Conservation (phyloP, 1,284 basidiomycete species). For the Ceratobasidium sp. region DNA sequence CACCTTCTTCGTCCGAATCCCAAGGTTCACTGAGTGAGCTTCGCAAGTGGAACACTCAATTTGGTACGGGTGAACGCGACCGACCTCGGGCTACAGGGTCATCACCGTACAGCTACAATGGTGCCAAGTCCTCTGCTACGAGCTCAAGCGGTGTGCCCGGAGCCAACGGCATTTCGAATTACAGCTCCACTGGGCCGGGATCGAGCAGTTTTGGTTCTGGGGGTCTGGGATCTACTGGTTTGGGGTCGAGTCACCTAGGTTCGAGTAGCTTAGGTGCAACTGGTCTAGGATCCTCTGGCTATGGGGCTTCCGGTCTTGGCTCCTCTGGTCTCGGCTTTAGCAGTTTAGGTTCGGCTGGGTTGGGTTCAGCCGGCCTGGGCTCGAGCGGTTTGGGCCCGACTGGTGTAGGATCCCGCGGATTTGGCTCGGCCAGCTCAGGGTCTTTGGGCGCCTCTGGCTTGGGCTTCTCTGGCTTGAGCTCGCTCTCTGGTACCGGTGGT, state of each 20-base stretch:
- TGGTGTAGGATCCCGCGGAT: too few relatives aligned
- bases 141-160: background rate
- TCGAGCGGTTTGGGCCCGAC: background rate
- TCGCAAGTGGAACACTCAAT: constrained; percentile 92
- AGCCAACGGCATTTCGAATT: background rate
- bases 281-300: too few relatives aligned
- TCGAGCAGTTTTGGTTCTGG: too few relatives aligned
- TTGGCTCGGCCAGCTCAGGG: too few relatives aligned
- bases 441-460: background rate
- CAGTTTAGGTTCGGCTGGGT: background rate
- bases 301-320: too few relatives aligned
- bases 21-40: constrained; percentile 83
- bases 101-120: background rate
- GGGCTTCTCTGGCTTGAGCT: background rate
- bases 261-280: background rate
- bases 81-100: constrained; percentile 1
- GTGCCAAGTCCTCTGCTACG: background rate
- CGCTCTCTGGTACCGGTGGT: too few relatives aligned
- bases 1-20: constrained; percentile 85
- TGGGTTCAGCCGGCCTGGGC: constrained; percentile 2
- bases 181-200: background rate
- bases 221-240: background rate
- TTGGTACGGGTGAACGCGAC: constrained; percentile 69
- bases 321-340: too few relatives aligned
- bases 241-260: background rate